Percentiles rank a stretch among this genome's conserved stretches.
Conservation (phyloP, 345 rosid genomes). For the Balakata baccata region DNA sequence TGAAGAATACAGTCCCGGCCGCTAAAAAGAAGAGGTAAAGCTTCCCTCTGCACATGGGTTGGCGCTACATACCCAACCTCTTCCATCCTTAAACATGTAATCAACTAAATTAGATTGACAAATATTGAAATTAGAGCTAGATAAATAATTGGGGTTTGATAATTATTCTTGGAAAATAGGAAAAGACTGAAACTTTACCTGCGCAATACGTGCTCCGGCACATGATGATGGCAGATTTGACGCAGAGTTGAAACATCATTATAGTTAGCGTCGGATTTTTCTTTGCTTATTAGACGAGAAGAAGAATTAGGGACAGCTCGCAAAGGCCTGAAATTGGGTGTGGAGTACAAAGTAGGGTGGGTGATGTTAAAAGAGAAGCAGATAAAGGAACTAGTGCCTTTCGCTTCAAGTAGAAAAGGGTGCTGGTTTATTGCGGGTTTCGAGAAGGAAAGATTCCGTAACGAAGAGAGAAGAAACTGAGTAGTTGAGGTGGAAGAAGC, state of each 20-base stretch:
- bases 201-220: conserved; percentile 45
- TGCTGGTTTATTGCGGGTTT: not conserved
- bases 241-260: conserved; percentile 28
- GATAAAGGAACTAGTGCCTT: not conserved
- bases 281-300: not conserved
- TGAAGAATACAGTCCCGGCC: conserved; percentile 81
- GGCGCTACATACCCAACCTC: conserved; percentile 62
- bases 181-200: conserved; percentile 6
- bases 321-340: conserved; percentile 14
- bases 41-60: conserved; percentile 69
- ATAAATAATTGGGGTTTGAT: not conserved
- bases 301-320: conserved; percentile 19
- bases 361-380: conserved; percentile 3
- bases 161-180: too few relatives aligned
- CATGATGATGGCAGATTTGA: conserved; percentile 46
- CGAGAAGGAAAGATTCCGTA: not conserved
- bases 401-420: not conserved
- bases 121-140: not conserved
- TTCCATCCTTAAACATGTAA: conserved; percentile 47
- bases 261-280: not conserved
- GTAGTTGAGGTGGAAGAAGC: conserved; percentile 9
- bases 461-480: conserved; percentile 2
- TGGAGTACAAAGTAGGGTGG: not conserved
- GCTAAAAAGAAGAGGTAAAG: conserved; percentile 62
- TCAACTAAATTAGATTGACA: not conserved